phyloP scores from a whole-genome alignment of 2,329 filamentous ascomycete genomes.

The Trichoderma koningii region DNA sequence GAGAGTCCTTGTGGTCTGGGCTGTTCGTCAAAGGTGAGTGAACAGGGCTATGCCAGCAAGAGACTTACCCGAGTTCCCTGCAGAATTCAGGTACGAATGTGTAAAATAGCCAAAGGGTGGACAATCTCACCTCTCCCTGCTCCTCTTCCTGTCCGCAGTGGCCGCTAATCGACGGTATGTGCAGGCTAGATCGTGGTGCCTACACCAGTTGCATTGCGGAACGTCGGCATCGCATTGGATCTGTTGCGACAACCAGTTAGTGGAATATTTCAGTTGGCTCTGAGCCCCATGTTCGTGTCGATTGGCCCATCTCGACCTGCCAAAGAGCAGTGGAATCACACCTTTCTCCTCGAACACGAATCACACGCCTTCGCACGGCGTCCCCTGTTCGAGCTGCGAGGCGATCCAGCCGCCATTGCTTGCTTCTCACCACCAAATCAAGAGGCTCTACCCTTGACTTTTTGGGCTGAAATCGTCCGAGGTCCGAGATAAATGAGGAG shows the following conservation, averaged over 20 bases:
- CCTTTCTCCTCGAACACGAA: conserved; percentile 12
- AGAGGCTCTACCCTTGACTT: too few relatives aligned
- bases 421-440: background rate
- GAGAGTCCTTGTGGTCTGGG: background rate
- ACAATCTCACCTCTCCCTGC: background rate
- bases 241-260: background rate
- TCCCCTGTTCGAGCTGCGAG: conserved; percentile 3
- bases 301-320: background rate
- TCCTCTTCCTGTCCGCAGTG: background rate
- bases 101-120: background rate
- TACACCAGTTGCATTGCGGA: conserved; percentile 16
- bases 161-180: background rate
- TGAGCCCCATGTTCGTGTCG: background rate
- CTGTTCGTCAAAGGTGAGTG: background rate
- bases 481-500: too few relatives aligned
- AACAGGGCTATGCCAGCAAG: background rate
- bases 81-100: background rate
- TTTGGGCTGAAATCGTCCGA: too few relatives aligned
- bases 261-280: background rate
- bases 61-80: background rate
- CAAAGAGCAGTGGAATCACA: background rate
- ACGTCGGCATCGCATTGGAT: conserved; percentile 14
- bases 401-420: background rate
- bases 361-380: conserved; percentile 11
- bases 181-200: conserved; percentile 2